Percentiles rank a stretch among this genome's conserved stretches.
phyloP scores from a whole-genome alignment of 257 asterid species.

The Capsicum baccatum region DNA sequence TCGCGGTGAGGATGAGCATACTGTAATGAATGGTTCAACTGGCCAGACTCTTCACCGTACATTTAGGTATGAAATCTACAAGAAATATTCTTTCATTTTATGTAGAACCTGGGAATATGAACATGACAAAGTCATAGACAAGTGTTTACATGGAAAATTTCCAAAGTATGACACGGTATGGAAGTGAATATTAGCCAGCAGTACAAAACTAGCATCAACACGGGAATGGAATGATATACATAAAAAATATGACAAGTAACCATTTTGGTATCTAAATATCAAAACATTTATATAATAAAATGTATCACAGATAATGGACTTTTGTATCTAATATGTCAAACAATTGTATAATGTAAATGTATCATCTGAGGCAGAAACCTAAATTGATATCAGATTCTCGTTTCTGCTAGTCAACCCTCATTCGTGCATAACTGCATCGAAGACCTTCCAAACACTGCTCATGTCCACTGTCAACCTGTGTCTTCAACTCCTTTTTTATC shows the following conservation, averaged over 20 bases:
- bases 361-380: too few relatives aligned
- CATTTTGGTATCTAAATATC: neutral
- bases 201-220: neutral
- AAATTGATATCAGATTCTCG: too few relatives aligned
- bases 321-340: neutral
- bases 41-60: conserved; percentile 65
- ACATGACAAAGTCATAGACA: too few relatives aligned
- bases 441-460: neutral
- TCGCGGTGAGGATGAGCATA: conserved; percentile 47
- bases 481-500: too few relatives aligned
- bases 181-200: neutral
- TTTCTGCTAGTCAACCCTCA: neutral
- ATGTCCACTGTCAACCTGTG: too few relatives aligned
- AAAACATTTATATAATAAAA: neutral
- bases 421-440: neutral
- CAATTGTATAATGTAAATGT: neutral
- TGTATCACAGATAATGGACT: neutral
- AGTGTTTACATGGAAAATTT: conserved; percentile 8
- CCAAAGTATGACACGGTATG: conserved; percentile 4
- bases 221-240: neutral
- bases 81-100: neutral
- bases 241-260: neutral
- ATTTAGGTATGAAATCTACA: conserved; percentile 60
- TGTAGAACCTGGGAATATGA: too few relatives aligned
- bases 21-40: conserved; percentile 61